Base-by-base conservation (phyloP, 2,329 filamentous ascomycete genomes). In the Alternaria burnsii region DNA sequence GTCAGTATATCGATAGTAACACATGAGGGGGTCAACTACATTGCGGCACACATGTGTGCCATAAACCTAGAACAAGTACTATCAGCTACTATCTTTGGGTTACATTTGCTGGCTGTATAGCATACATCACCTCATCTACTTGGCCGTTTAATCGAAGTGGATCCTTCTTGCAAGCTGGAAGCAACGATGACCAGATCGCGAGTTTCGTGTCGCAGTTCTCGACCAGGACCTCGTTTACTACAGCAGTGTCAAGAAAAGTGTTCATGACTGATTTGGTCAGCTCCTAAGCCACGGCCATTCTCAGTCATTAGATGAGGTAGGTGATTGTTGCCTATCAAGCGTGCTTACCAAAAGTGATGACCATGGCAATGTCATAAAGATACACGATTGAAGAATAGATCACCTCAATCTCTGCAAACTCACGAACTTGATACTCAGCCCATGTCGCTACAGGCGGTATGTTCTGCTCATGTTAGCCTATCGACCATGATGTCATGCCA, bases 321-420 rank as follows among this genome's bases (percentile, higher is more conserved):
- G 28, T 47, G 20, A 32, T 10, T n/a, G 43, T n/a, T 47, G 4
- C 26, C 28, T 20, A 22, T 22, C 28, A 12, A 32, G 11, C 20
- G n/a, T 46, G 53, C 65, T 48, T 59, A 71, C 70, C 94, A 86
- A 62, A 94, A 87, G 54, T 87, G 85, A 41, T 89, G 88, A 11
- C 91, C 3, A 89, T 86, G 5, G 89, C 86, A 0, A 92, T 89
- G 44, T 94, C 90, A 43, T 96, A 89, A 5, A 92, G 87, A 76
- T 96, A 97, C 0, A 90, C 85, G 72, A 91, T 93, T 0, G 93
- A 97, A 0, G 93, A 96, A 74, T 93, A 97, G 12, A 86, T 82
- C 38, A 87, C 84, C 9, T 89, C 87, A 43, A 91, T 87, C 18
- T 89, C 89, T 0, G 85, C 85, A 70, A 96, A 94, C 10, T 91